Evolutionary conservation across 2,329 filamentous ascomycete genomes (phyloP).

Genomic region (Pseudocercospora eumusae): DNA sequence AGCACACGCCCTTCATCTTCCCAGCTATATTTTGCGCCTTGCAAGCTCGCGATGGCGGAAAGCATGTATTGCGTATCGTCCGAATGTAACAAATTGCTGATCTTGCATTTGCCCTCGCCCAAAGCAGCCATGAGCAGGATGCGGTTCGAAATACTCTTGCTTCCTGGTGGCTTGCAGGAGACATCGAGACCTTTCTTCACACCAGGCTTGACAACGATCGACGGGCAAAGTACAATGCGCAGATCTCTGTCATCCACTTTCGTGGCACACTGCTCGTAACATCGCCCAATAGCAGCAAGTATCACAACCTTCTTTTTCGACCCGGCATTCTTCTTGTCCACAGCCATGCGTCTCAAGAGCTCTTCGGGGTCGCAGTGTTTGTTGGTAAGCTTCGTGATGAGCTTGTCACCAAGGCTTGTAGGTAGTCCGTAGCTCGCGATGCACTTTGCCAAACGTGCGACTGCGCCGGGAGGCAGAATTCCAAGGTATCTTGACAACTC

Average conservation of each 20-base stretch:
- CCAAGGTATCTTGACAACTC: conserved; percentile 89
- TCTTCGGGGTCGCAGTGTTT: conserved; percentile 86
- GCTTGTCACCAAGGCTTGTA: conserved; percentile 79
- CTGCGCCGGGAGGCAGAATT: conserved; percentile 78
- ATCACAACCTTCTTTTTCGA: conserved; percentile 94
- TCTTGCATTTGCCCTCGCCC: conserved; percentile 78
- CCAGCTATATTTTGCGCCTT: conserved; percentile 88
- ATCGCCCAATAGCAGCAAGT: conserved; percentile 84
- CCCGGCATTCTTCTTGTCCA: conserved; percentile 98
- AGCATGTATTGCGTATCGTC: conserved; percentile 98
- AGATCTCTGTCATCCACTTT: conserved; percentile 86
- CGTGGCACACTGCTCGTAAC: conserved; percentile 78
- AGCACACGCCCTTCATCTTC: conserved; percentile 91
- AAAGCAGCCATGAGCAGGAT: conserved; percentile 92
- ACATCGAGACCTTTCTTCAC: conserved; percentile 66
- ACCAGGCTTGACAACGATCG: conserved; percentile 71
- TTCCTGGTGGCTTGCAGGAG: conserved; percentile 84
- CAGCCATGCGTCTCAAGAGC: conserved; percentile 87
- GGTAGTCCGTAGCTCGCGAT: conserved; percentile 92
- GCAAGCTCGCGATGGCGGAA: conserved; percentile 79
- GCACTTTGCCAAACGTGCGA: conserved; percentile 87
- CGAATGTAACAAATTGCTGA: conserved; percentile 91
- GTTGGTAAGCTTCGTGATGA: conserved; percentile 78
- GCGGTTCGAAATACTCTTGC: conserved; percentile 96
- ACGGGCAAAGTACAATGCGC: conserved; percentile 76